phyloP scores from a whole-genome alignment of 2,329 filamentous ascomycete genomes.

The Epichloe gansuensis region DNA sequence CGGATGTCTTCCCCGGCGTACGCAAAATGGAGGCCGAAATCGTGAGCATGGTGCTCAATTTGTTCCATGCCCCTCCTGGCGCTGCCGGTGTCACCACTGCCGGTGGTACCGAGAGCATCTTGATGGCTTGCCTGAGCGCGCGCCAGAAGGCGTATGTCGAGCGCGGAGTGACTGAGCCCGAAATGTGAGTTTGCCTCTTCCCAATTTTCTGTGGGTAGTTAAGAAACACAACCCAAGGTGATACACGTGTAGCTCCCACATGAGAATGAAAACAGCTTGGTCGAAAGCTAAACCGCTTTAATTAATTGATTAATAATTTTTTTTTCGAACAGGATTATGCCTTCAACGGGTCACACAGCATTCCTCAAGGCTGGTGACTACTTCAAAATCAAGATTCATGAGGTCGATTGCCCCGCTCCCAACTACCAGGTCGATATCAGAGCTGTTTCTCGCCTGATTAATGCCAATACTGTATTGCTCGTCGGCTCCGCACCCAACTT shows the following conservation, averaged over 20 bases:
- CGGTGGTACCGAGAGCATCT: constrained; percentile 89
- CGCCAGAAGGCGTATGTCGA: constrained; percentile 81
- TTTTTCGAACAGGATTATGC: constrained; percentile 57
- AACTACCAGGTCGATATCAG: constrained; percentile 72
- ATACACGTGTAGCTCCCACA: background rate
- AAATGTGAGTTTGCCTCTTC: constrained; percentile 55
- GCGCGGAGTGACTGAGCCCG: constrained; percentile 78
- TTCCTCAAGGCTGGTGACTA: constrained; percentile 93
- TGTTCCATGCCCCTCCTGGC: constrained; percentile 83
- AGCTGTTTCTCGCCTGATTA: constrained; percentile 73
- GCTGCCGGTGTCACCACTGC: constrained; percentile 83
- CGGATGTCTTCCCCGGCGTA: constrained; percentile 94
- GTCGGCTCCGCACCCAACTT: constrained; percentile 96
- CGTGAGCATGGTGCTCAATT: constrained; percentile 81
- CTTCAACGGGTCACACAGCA: constrained; percentile 87
- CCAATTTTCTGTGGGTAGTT: background rate
- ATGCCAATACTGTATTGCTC: constrained; percentile 84
- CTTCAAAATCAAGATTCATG: constrained; percentile 91
- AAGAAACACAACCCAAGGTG: background rate
- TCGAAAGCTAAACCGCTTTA: background rate
- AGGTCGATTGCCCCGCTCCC: constrained; percentile 77
- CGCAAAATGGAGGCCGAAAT: constrained; percentile 99
- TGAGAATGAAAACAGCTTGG: background rate
- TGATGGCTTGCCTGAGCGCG: constrained; percentile 87
- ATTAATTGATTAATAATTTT: no score